A percentile compares a stretch with the other conserved stretches of the same genome.
phyloP scores from a whole-genome alignment of 768 basidiomycete genomes.

The Fibroporia radiculosa region DNA sequence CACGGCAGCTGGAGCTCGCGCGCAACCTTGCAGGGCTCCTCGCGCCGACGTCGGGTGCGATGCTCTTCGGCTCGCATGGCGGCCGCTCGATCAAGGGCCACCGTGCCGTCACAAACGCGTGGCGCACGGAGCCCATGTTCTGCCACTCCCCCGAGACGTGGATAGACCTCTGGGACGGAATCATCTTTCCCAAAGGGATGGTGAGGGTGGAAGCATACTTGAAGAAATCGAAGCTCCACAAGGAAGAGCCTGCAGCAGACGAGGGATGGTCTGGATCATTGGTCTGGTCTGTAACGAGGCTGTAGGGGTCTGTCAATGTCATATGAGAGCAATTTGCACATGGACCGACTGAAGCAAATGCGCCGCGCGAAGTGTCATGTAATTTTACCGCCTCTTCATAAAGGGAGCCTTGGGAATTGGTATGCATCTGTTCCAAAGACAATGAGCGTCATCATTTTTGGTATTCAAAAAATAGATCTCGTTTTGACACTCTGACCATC shows the following conservation, averaged over 20 bases:
- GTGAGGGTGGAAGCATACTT: conserved; percentile 21
- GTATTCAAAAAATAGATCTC: background rate
- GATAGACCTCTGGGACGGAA: conserved; percentile 29
- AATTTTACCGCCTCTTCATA: background rate
- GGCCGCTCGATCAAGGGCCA: conserved; percentile 26
- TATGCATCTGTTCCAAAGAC: background rate
- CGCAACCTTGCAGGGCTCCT: conserved; percentile 34
- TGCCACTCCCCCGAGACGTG: conserved; percentile 31
- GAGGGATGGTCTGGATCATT: conserved; percentile 11
- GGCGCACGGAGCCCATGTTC: conserved; percentile 19
- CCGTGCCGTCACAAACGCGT: background rate
- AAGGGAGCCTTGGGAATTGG: background rate
- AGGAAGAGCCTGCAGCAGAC: background rate
- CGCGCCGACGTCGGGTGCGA: conserved; percentile 34
- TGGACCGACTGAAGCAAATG: background rate
- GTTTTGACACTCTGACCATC: background rate
- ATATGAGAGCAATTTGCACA: background rate
- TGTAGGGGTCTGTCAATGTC: conserved; percentile 8
- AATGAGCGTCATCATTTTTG: background rate
- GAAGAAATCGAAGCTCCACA: background rate
- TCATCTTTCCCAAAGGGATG: conserved; percentile 27
- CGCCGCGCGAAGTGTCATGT: background rate
- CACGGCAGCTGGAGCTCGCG: conserved; percentile 50
- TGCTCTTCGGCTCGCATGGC: conserved; percentile 37
- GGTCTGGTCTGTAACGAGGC: conserved; percentile 18